Base-by-base conservation (phyloP, 768 basidiomycete species). In the Calvatia gigantea region DNA sequence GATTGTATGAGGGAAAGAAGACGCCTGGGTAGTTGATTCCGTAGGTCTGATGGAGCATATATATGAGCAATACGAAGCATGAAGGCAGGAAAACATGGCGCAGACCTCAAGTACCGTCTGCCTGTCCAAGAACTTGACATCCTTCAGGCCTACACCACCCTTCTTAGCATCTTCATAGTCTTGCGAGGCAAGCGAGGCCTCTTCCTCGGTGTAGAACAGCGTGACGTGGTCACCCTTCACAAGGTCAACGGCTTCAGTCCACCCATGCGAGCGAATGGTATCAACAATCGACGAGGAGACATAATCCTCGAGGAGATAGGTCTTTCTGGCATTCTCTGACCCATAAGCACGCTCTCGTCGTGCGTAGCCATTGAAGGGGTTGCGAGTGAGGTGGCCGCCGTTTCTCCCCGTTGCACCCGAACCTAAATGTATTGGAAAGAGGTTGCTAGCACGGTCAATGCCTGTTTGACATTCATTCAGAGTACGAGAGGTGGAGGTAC, bases 401-500 rank as follows among this genome's bases (percentile, higher is more conserved):
- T 92, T 93, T 23, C 90, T 76, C 44, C 89, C 88, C 52, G 91
- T 94, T 31, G 89, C 87, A 32, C 89, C 88, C 53, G 86, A 82
- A 68, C 87, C 87, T 86, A 66, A 14, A 54, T 12, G 19, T 17
- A 17, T 17, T n/a, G 17, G 29, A 21, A 47, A 31, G 29, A 47
- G 11, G 41, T 31, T 17, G 14, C 21, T 15, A 38, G 41, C 28
- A 2, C 19, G 17, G 37, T 54, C 35, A 23, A 27, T 28, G 15
- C 11, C 31, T 7, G 21, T 23, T 41, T 42, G 19, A 38, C 29
- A 23, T 19, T n/a, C 31, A 19, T 43, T 29, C 21, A 31, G 33
- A 37, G 42, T 17, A 27, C 44, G 8, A 17, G 47, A 41, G 45
- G 45, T 21, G 55, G 56, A 5, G 55, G 39, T 14, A 75, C 89